Evolutionary conservation across 2,329 filamentous ascomycete species (phyloP).

Genomic region (Geosmithia putterillii): DNA sequence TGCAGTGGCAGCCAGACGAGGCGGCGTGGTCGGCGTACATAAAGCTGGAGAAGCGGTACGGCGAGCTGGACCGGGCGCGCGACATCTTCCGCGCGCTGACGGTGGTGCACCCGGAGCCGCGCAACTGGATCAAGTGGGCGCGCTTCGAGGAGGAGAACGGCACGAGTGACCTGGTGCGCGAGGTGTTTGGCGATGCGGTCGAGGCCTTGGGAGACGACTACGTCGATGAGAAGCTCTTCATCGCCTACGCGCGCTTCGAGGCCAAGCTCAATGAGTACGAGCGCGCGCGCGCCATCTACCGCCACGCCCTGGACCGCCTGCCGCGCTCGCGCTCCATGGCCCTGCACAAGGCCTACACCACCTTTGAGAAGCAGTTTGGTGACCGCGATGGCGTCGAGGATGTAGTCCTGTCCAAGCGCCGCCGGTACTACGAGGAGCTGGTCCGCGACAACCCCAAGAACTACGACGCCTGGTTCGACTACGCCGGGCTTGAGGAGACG

Average conservation of each 20-base stretch:
- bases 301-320: constrained; percentile 86
- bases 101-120: constrained; percentile 81
- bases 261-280: constrained; percentile 92
- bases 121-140: constrained; percentile 98
- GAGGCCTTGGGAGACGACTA: constrained; percentile 89
- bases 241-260: constrained; percentile 90
- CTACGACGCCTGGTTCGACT: constrained; percentile 97
- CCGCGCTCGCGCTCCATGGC: constrained; percentile 74
- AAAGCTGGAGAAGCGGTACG: constrained; percentile 91
- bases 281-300: constrained; percentile 87
- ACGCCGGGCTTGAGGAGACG: constrained; percentile 78
- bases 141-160: constrained; percentile 94
- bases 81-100: constrained; percentile 86
- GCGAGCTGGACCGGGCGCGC: constrained; percentile 80
- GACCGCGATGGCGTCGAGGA: constrained; percentile 89
- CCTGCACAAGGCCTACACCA: constrained; percentile 89
- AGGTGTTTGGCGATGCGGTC: constrained; percentile 81
- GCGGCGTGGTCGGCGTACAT: constrained; percentile 93
- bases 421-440: constrained; percentile 88
- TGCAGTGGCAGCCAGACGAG: constrained; percentile 96
- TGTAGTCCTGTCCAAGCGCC: constrained; percentile 85
- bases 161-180: constrained; percentile 79
- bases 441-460: constrained; percentile 91
- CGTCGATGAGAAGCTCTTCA: constrained; percentile 91
- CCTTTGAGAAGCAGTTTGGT: constrained; percentile 96